Base-by-base conservation (phyloP, 768 basidiomycete species). In the Kwoniella sp. region DNA sequence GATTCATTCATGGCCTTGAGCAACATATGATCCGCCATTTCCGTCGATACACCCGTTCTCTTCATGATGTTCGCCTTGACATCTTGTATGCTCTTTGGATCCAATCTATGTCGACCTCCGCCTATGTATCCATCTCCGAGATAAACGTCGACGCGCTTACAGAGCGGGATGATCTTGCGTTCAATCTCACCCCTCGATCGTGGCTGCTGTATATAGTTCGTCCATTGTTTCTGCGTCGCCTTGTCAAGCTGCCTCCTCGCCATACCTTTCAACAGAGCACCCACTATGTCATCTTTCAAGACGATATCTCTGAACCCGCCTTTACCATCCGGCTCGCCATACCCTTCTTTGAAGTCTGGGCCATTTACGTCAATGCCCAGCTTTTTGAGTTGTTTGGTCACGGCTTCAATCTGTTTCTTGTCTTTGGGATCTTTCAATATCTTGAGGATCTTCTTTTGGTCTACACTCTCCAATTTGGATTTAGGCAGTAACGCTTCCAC, bases 301-400 rank as follows among this genome's bases (percentile, higher is more conserved):
- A 51, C 26, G 17, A 64, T 64, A 53, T 64, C 62, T 10, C 55
- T 47, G 50, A 37, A 57, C 15, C 55, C 53, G 15, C 55, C 62
- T 44, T 47, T 51, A 0, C 62, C 55, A 47, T 64, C 62, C 22
- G 62, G 27, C 19, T 36, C 22, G 8, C 29, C 33, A 6, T 19
- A 64, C 9, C 62, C 55, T 55, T 46, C 46, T 26, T 21, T n/a
- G 15, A 63, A 26, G 17, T 50, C 61, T 12, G 60, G 60, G 21
- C 36, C n/a, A 19, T 57, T 24, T 1, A 57, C 30, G 25, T 44
- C 15, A 21, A 64, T 58, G n/a, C 62, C 55, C 10, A 44, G 13
- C 6, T 29, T 7, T 33, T 44, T 37, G 26, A 57, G 37, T 1
- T 9, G 8, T 10, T 26, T 36, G 5, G 29, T 26, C 19, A 56